Evolutionary conservation across 1,284 basidiomycete genomes (phyloP).

Genomic region (Ustilago hordei): DNA sequence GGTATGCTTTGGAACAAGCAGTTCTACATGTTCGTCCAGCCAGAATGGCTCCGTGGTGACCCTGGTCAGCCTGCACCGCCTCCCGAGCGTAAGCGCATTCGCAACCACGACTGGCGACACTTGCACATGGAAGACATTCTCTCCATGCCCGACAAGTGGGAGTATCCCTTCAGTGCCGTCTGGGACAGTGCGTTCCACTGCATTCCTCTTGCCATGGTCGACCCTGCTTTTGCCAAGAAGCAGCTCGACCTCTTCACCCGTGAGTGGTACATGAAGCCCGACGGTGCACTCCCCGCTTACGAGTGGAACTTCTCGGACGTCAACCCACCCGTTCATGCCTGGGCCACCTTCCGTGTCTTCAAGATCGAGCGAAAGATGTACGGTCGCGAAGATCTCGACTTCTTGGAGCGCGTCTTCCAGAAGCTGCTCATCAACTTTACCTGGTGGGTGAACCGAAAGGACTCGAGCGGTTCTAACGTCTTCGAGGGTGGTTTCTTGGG

Average conservation of each 20-base stretch:
- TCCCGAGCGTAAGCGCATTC: conserved; percentile 83
- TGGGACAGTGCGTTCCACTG: conserved; percentile 99
- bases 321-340: conserved; percentile 96
- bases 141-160: conserved; percentile 99
- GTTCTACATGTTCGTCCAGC: conserved; percentile 94
- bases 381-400: conserved; percentile 88
- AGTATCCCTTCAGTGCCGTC: conserved; percentile 72
- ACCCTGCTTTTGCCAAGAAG: conserved; percentile 95
- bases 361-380: conserved; percentile 94
- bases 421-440: conserved; percentile 97
- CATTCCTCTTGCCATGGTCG: conserved; percentile 93
- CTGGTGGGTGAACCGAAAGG: conserved; percentile 99
- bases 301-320: conserved; percentile 99
- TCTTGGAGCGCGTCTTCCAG: conserved; percentile 97
- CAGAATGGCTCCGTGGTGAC: conserved; percentile 95
- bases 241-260: conserved; percentile 94
- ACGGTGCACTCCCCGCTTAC: conserved; percentile 96
- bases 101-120: conserved; percentile 84
- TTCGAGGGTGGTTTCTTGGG: conserved; percentile 99
- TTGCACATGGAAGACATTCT: conserved; percentile 94
- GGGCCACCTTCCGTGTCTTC: conserved; percentile 73
- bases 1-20: conserved; percentile 99
- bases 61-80: conserved; percentile 94
- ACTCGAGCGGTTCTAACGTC: conserved; percentile 91
- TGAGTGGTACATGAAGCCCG: conserved; percentile 98